phyloP scores from a whole-genome alignment of 768 basidiomycete genomes.

The Termitomyces sp. region DNA sequence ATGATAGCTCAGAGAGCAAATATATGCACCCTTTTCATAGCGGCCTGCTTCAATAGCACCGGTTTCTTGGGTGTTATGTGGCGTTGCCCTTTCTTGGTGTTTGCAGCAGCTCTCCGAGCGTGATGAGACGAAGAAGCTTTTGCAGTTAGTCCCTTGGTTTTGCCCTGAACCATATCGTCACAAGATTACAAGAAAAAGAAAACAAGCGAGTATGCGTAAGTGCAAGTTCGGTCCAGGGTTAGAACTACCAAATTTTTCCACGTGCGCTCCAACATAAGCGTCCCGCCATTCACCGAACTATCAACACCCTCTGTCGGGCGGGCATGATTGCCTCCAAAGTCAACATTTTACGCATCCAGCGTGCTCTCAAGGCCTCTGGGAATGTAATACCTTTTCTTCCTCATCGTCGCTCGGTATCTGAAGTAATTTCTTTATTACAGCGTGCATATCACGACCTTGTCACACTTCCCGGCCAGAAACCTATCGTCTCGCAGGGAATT shows the following conservation, averaged over 20 bases:
- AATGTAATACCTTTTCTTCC: constrained; percentile 28
- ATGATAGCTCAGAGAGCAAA: background rate
- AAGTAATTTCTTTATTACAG: constrained; percentile 27
- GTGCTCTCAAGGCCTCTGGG: constrained; percentile 37
- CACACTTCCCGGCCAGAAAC: constrained; percentile 52
- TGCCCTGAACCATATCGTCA: constrained; percentile 67
- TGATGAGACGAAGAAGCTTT: constrained; percentile 52
- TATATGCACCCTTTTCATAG: constrained; percentile 65
- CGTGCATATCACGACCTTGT: constrained; percentile 71
- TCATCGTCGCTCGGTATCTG: background rate
- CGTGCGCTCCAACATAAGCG: constrained; percentile 13
- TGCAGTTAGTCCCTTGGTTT: constrained; percentile 67
- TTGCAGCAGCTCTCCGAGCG: constrained; percentile 60
- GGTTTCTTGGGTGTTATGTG: constrained; percentile 80
- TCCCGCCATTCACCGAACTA: constrained; percentile 39
- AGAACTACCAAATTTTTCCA: constrained; percentile 24
- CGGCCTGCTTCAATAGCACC: constrained; percentile 61
- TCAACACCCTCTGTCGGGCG: constrained; percentile 16
- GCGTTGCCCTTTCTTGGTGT: constrained; percentile 74
- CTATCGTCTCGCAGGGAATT: constrained; percentile 70
- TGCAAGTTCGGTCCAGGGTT: background rate
- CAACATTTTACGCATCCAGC: constrained; percentile 47
- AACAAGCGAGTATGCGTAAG: background rate
- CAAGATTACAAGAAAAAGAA: background rate
- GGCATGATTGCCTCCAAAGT: constrained; percentile 42